A percentile compares a stretch with the other conserved stretches of the same genome.
These are phyloP conservation scores for Allantophomopsis lycopodina DNA, from an alignment of 2,329 filamentous ascomycete genomes.

Conservation along the genomic window DNA sequence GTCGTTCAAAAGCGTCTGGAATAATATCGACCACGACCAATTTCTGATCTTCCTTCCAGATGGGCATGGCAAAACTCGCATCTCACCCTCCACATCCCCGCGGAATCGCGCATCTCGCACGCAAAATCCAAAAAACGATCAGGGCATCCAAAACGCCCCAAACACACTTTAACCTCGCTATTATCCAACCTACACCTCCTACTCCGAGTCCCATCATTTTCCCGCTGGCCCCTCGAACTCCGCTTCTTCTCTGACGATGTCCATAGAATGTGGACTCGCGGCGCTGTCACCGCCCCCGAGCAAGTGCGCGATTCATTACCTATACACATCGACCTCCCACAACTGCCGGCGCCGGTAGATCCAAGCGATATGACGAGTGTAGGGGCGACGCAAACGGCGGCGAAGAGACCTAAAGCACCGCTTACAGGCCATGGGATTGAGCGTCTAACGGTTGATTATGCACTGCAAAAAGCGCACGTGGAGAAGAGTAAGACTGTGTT, in stretches of 20 bases:
- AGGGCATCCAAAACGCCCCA: conserved; percentile 41
- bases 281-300: conserved; percentile 27
- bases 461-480: conserved; percentile 35
- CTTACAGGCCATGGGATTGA: conserved; percentile 31
- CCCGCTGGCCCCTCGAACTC: conserved; percentile 67
- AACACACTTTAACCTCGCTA: conserved; percentile 48
- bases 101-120: conserved; percentile 41
- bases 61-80: conserved; percentile 90
- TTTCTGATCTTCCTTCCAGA: conserved; percentile 26
- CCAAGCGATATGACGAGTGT: not conserved
- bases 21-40: too few species aligned
- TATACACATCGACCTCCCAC: conserved; percentile 12
- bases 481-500: conserved; percentile 39
- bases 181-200: conserved; percentile 74
- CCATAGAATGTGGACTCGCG: conserved; percentile 51
- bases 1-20: too few species aligned
- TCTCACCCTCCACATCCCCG: conserved; percentile 63
- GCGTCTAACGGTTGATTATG: conserved; percentile 40
- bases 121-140: conserved; percentile 35
- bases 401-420: conserved; percentile 1
- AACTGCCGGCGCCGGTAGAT: not conserved
- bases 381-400: conserved; percentile 2
- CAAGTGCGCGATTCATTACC: conserved; percentile 10
- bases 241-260: conserved; percentile 67
- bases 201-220: conserved; percentile 66